Percentiles rank a stretch among this genome's conserved stretches.
These are phyloP conservation scores for Pythium biforme DNA, from an alignment of 352 stramenopile genomes.

Conservation along the genomic window DNA sequence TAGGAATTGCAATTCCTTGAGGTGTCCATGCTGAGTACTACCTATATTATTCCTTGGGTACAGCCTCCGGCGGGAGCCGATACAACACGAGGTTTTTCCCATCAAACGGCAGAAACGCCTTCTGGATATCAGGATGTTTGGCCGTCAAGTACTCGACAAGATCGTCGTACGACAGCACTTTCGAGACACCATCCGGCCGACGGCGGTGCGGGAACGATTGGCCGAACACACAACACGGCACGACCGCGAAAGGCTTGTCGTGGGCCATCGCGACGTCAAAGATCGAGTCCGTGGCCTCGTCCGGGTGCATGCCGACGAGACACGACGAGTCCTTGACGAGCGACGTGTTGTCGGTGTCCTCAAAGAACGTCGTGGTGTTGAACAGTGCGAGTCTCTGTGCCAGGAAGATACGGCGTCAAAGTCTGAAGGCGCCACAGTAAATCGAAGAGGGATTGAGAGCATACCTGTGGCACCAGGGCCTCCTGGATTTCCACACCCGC, in stretches of 20 bases:
- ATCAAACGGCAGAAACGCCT: constrained; percentile 69
- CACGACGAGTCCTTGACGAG: constrained; percentile 77
- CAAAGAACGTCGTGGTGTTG: constrained; percentile 60
- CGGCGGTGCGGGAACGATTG: constrained; percentile 85
- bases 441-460: background rate
- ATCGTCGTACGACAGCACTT: constrained; percentile 76
- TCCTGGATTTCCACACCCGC: constrained; percentile 30
- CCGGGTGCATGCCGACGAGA: constrained; percentile 93
- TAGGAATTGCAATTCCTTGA: too few species aligned
- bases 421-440: background rate
- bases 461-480: constrained; percentile 58
- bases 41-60: background rate
- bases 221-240: constrained; percentile 96
- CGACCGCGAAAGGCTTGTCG: constrained; percentile 93
- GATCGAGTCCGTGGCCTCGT: constrained; percentile 95
- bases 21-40: background rate
- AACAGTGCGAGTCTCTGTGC: constrained; percentile 46
- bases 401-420: background rate
- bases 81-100: constrained; percentile 87
- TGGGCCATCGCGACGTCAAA: constrained; percentile 89
- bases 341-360: constrained; percentile 37
- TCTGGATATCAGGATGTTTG: constrained; percentile 67
- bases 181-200: constrained; percentile 33
- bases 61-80: constrained; percentile 2
- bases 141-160: constrained; percentile 73